Percentiles rank a stretch among this genome's conserved stretches.
phyloP scores from a whole-genome alignment of 805 yeast genomes.

The Teunomyces lycoperdinae region DNA sequence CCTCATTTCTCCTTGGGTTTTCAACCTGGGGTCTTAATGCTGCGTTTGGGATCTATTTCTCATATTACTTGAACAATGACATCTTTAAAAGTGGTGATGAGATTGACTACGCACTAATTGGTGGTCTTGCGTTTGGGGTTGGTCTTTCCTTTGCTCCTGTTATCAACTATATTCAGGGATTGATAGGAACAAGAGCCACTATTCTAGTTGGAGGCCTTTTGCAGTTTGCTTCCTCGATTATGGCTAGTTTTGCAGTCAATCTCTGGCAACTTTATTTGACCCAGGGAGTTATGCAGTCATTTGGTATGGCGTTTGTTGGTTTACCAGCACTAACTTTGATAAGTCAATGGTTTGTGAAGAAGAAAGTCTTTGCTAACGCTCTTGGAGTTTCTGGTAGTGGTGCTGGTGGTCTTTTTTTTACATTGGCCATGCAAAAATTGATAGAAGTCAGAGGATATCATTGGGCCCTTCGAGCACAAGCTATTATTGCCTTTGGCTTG shows the following conservation, averaged over 20 bases:
- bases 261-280: constrained; percentile 67
- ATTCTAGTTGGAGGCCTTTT: constrained; percentile 46
- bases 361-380: constrained; percentile 53
- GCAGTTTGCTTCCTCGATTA: constrained; percentile 53
- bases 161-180: constrained; percentile 45
- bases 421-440: constrained; percentile 47
- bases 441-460: constrained; percentile 33
- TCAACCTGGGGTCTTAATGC: constrained; percentile 74
- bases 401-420: constrained; percentile 49
- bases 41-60: constrained; percentile 62
- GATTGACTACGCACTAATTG: constrained; percentile 62
- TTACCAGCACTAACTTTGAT: constrained; percentile 57
- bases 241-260: constrained; percentile 58
- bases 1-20: constrained; percentile 50
- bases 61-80: constrained; percentile 50
- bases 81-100: constrained; percentile 54
- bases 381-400: constrained; percentile 52
- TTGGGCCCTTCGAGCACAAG: constrained; percentile 54
- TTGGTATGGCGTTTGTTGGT: constrained; percentile 54
- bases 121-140: constrained; percentile 62
- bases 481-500: constrained; percentile 32
- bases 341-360: constrained; percentile 70
- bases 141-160: constrained; percentile 53
- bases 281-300: constrained; percentile 64
- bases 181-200: constrained; percentile 38